Evolutionary conservation across 2,329 filamentous ascomycete species (phyloP).

Genomic region (Canariomyces notabilis): DNA sequence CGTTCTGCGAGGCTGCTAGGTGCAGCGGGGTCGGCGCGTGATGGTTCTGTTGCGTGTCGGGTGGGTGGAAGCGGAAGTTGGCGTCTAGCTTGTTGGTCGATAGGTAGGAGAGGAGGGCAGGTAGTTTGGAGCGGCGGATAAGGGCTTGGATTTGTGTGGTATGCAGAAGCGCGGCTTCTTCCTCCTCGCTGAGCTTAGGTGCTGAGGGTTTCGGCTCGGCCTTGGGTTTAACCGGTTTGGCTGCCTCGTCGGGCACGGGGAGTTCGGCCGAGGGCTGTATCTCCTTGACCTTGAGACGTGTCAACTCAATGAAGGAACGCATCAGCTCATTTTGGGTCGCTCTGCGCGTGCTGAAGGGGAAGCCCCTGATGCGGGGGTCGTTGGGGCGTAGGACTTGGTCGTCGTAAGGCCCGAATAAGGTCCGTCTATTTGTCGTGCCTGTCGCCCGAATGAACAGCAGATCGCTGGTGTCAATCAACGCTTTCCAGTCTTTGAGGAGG

Average conservation of each 20-base stretch:
- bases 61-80: conserved; percentile 70
- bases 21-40: conserved; percentile 83
- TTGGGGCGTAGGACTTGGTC: conserved; percentile 75
- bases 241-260: conserved; percentile 30
- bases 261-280: conserved; percentile 61
- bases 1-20: conserved; percentile 76
- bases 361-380: conserved; percentile 75
- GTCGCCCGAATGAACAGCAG: conserved; percentile 86
- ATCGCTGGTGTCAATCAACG: conserved; percentile 76
- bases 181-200: conserved; percentile 71
- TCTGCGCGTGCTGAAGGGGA: conserved; percentile 87
- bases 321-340: conserved; percentile 94
- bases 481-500: conserved; percentile 78
- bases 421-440: conserved; percentile 78
- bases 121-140: conserved; percentile 83
- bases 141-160: conserved; percentile 85
- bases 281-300: conserved; percentile 77
- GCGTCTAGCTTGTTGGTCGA: conserved; percentile 66
- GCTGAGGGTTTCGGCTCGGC: conserved; percentile 43
- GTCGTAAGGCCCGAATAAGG: conserved; percentile 87
- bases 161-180: conserved; percentile 76
- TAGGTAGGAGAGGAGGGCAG: conserved; percentile 79
- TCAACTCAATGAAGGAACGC: conserved; percentile 90
- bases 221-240: conserved; percentile 41
- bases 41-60: conserved; percentile 63